phyloP scores from a whole-genome alignment of 805 yeast species.

The Kuraishia floccosa region DNA sequence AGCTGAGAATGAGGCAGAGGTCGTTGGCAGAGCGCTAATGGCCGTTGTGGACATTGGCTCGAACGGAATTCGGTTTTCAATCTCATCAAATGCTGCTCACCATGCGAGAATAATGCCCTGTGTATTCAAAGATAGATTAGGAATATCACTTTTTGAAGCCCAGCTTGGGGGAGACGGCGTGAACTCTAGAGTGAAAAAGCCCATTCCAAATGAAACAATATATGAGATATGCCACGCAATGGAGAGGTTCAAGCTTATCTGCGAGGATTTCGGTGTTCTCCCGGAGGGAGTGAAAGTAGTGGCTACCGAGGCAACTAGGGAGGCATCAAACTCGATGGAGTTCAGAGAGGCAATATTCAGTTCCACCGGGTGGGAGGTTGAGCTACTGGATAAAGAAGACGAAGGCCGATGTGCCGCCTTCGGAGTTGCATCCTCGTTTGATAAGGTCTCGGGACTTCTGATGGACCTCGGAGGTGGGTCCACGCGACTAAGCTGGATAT shows the following conservation, averaged over 20 bases:
- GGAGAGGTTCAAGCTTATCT: constrained; percentile 56
- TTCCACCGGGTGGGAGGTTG: constrained; percentile 60
- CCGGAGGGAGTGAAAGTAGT: constrained; percentile 49
- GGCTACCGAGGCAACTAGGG: constrained; percentile 68
- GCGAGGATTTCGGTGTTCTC: constrained; percentile 66
- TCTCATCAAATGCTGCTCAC: constrained; percentile 55
- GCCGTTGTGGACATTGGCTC: constrained; percentile 75
- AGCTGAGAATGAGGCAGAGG: constrained; percentile 36
- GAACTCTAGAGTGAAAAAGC: constrained; percentile 21
- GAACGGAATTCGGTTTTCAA: constrained; percentile 62
- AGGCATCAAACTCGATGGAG: constrained; percentile 52
- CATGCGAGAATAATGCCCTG: constrained; percentile 74
- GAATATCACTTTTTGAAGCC: constrained; percentile 57
- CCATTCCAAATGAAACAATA: constrained; percentile 47
- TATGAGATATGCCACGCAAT: constrained; percentile 50
- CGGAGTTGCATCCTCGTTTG: constrained; percentile 67
- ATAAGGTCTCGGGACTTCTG: constrained; percentile 53
- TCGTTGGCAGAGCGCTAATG: constrained; percentile 43
- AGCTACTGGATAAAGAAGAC: constrained; percentile 44
- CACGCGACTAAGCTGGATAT: constrained; percentile 61
- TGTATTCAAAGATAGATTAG: constrained; percentile 63
- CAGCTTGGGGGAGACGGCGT: constrained; percentile 27
- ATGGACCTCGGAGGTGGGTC: constrained; percentile 71
- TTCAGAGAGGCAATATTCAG: constrained; percentile 42
- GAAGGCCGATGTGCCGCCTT: constrained; percentile 61